phyloP scores from a whole-genome alignment of 1,139 yeast species.

The Kluyveromyces sp. region DNA sequence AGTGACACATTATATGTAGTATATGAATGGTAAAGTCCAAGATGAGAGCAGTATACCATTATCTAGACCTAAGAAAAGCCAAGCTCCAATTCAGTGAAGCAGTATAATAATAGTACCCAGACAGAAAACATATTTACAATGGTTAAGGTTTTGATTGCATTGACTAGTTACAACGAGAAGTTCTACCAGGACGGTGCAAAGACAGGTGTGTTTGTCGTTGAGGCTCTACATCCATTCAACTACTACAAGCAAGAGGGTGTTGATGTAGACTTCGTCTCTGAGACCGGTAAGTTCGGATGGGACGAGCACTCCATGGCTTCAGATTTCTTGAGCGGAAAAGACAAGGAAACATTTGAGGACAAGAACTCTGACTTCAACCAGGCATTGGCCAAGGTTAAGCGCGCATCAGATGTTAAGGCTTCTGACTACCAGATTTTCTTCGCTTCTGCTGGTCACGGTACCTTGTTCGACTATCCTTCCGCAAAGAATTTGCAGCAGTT shows the following conservation, averaged over 20 bases:
- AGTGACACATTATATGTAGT: too few relatives aligned
- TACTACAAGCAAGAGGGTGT: constrained; percentile 41
- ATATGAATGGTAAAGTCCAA: too few relatives aligned
- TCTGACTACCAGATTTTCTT: constrained; percentile 47
- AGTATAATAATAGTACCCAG: constrained; percentile 5
- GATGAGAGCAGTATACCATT: too few relatives aligned
- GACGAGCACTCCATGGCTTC: constrained; percentile 46
- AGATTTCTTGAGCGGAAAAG: constrained; percentile 41
- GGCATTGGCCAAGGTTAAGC: constrained; percentile 29
- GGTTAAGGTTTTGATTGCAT: constrained; percentile 42
- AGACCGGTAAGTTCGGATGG: constrained; percentile 47
- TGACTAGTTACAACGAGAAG: constrained; percentile 43
- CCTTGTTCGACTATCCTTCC: constrained; percentile 50
- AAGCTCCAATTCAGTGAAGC: too few relatives aligned
- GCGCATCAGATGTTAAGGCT: constrained; percentile 39
- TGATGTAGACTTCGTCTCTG: constrained; percentile 51
- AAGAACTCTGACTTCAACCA: constrained; percentile 36
- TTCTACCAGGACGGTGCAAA: constrained; percentile 50
- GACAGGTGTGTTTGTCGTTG: constrained; percentile 51
- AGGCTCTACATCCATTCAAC: constrained; percentile 52
- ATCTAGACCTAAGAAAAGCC: too few relatives aligned
- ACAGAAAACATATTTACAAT: not conserved
- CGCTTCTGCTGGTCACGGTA: constrained; percentile 62
- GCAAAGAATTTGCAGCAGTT: constrained; percentile 43
- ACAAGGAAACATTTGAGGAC: constrained; percentile 36